Conservation (phyloP, 306 rosid species). For the Rosa chinensis region DNA sequence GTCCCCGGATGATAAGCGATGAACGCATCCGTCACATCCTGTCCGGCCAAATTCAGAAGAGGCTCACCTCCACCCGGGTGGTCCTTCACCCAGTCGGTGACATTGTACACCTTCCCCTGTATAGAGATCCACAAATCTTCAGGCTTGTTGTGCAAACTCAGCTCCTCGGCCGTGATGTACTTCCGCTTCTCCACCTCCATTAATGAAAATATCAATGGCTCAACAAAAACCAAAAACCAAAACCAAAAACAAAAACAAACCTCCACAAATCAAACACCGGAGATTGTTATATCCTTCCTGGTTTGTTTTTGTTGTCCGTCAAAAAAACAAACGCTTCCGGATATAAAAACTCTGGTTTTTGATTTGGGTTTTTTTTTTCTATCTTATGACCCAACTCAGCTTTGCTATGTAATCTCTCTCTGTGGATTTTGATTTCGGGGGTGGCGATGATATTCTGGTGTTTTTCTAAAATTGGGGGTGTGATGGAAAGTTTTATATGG, state of each 20-base stretch:
- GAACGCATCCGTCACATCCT: constrained; percentile 43
- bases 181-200: constrained; percentile 26
- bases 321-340: too few relatives aligned
- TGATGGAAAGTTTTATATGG: background rate
- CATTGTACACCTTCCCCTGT: constrained; percentile 38
- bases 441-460: background rate
- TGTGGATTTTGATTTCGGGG: background rate
- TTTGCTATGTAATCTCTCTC: too few relatives aligned
- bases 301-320: background rate
- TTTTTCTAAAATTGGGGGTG: background rate
- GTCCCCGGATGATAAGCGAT: constrained; percentile 38
- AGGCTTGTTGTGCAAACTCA: constrained; percentile 28
- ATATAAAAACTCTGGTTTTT: background rate
- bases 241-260: background rate
- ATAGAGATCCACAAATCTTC: constrained; percentile 47
- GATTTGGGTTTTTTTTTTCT: background rate
- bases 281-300: background rate
- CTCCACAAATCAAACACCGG: background rate
- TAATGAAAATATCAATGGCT: background rate
- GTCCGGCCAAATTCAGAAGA: constrained; percentile 25
- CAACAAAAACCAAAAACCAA: background rate
- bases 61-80: constrained; percentile 39
- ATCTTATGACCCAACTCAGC: too few relatives aligned
- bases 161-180: constrained; percentile 35
- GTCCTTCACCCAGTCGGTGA: constrained; percentile 35